A percentile compares a stretch with the other conserved stretches of the same genome.
phyloP scores from a whole-genome alignment of 768 basidiomycete genomes.

The Psilocybe cubensis region DNA sequence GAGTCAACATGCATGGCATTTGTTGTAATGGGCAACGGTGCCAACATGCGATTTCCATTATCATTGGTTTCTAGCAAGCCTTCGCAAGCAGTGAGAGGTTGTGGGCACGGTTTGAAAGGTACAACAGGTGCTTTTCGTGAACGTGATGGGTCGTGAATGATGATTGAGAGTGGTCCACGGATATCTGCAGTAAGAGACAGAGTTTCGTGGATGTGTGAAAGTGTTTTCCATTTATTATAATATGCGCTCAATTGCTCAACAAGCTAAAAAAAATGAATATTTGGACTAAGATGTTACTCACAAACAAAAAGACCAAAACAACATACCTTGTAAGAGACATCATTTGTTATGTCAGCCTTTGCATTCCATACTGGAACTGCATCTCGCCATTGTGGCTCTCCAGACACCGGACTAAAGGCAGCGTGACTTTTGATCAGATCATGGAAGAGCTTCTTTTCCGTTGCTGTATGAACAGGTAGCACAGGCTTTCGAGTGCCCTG shows the following conservation, averaged over 20 bases:
- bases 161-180: background rate
- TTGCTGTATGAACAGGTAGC: constrained; percentile 25
- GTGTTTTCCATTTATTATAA: background rate
- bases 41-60: too few relatives aligned
- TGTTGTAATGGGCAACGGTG: too few relatives aligned
- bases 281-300: too few relatives aligned
- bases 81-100: too few relatives aligned
- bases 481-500: constrained; percentile 29
- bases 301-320: background rate
- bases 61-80: too few relatives aligned
- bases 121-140: too few relatives aligned
- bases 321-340: too few relatives aligned
- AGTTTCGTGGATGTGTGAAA: background rate
- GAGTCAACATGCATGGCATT: too few relatives aligned
- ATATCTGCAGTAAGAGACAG: background rate
- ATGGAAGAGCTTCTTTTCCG: constrained; percentile 24
- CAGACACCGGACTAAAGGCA: constrained; percentile 5
- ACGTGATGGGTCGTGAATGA: background rate
- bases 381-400: constrained; percentile 14
- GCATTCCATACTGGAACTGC: constrained; percentile 22
- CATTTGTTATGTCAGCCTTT: constrained; percentile 3
- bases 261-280: background rate
- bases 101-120: too few relatives aligned
- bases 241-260: background rate
- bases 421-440: constrained; percentile 21